These are phyloP conservation scores for Tremellales sp. DNA, from an alignment of 1,284 basidiomycete species.

Conservation along the genomic window DNA sequence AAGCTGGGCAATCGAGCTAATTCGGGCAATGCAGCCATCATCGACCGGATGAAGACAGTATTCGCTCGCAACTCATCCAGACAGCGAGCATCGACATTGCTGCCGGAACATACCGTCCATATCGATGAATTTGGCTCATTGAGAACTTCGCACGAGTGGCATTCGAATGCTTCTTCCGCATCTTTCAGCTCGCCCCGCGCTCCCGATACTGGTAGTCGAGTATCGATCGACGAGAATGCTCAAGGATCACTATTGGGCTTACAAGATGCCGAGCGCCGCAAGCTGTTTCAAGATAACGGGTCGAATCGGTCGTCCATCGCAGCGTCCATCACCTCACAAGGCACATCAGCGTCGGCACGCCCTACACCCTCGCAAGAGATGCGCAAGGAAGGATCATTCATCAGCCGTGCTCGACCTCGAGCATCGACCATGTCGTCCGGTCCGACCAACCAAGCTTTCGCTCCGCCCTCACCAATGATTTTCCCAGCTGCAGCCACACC, in stretches of 20 bases:
- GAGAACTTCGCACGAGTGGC: background rate
- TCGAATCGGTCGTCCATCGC: conserved; percentile 32
- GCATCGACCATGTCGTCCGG: conserved; percentile 33
- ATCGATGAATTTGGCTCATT: conserved; percentile 32
- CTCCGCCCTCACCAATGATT: conserved; percentile 21
- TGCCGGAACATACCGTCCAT: conserved; percentile 5
- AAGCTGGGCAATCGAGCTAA: conserved; percentile 28
- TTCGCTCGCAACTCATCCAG: conserved; percentile 12
- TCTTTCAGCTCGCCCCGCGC: background rate
- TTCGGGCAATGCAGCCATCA: conserved; percentile 38
- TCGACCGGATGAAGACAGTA: conserved; percentile 37
- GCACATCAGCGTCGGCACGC: too few species aligned
- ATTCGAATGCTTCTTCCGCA: background rate
- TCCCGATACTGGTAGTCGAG: conserved; percentile 16
- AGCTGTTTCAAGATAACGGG: too few species aligned
- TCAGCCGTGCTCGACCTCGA: conserved; percentile 11
- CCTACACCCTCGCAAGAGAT: too few species aligned
- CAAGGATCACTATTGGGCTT: conserved; percentile 1
- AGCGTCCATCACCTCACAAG: conserved; percentile 6
- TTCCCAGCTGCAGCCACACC: conserved; percentile 32
- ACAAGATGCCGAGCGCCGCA: conserved; percentile 13
- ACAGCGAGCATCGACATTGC: conserved; percentile 2
- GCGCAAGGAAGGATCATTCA: too few species aligned
- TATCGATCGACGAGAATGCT: conserved; percentile 13
- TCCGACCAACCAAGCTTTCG: conserved; percentile 19